Evolutionary conservation across 139 green algal species (phyloP).

Genomic region (Picochlorum sp.): DNA sequence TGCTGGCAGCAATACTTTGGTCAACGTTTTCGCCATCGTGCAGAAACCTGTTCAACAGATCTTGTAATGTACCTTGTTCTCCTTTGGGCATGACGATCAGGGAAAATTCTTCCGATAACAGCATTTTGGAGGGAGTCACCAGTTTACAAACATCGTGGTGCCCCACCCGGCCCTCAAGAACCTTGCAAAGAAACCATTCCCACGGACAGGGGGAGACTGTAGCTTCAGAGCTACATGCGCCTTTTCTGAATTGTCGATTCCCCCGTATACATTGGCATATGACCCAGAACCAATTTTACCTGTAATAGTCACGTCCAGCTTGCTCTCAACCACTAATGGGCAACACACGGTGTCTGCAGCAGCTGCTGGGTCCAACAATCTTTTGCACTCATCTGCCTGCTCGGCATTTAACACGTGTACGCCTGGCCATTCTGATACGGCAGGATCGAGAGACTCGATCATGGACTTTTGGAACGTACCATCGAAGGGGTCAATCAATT

Average conservation of each 20-base stretch:
- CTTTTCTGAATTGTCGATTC: not conserved
- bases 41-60: constrained; percentile 35
- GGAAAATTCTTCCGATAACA: constrained; percentile 14
- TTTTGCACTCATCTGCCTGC: constrained; percentile 1
- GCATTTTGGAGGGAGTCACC: constrained; percentile 15
- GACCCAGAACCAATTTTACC: constrained; percentile 26
- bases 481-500: constrained; percentile 24
- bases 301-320: not conserved
- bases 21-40: constrained; percentile 6
- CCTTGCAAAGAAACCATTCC: constrained; percentile 43
- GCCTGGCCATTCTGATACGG: constrained; percentile 10
- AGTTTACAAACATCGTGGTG: constrained; percentile 4
- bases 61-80: constrained; percentile 30
- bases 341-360: constrained; percentile 4
- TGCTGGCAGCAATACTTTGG: constrained; percentile 6
- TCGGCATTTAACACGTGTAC: constrained; percentile 13
- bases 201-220: constrained; percentile 31
- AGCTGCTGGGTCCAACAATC: not conserved
- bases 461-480: constrained; percentile 19
- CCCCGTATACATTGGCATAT: constrained; percentile 29
- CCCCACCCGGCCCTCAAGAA: constrained; percentile 15
- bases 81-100: constrained; percentile 30
- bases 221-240: constrained; percentile 26
- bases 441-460: constrained; percentile 3
- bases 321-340: not conserved